Evolutionary conservation across 768 basidiomycete species (phyloP).

Genomic region (Coprinellus micaceus): DNA sequence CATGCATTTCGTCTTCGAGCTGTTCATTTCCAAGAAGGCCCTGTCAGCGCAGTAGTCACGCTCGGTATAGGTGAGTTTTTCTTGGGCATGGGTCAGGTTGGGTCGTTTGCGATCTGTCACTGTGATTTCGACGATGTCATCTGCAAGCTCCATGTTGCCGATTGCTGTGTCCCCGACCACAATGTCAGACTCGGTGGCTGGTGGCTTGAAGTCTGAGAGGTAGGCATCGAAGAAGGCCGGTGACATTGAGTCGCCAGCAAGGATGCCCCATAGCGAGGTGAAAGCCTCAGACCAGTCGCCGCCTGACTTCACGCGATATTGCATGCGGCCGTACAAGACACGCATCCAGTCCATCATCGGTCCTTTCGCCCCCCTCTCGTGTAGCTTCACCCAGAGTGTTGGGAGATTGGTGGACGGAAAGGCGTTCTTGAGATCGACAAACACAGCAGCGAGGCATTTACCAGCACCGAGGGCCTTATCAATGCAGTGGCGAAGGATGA

Average conservation of each 20-base stretch:
- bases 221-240: background rate
- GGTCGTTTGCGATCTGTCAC: background rate
- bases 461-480: constrained; percentile 12
- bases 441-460: constrained; percentile 14
- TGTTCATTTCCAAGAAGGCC: background rate
- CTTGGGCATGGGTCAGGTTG: background rate
- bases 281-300: background rate
- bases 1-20: background rate
- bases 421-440: constrained; percentile 22
- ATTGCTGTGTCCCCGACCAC: background rate
- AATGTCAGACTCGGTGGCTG: background rate
- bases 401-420: constrained; percentile 26
- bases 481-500: constrained; percentile 10
- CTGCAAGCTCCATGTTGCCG: background rate
- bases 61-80: background rate
- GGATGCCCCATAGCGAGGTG: background rate
- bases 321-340: constrained; percentile 1
- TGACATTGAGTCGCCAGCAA: background rate
- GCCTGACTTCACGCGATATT: background rate
- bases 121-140: background rate
- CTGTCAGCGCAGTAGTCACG: background rate
- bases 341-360: constrained; percentile 19
- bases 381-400: constrained; percentile 24
- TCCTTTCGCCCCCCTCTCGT: constrained; percentile 13
- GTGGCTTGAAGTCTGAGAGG: background rate